Conservation (phyloP, 2,329 filamentous ascomycete species). For the Xylaria sp. region DNA sequence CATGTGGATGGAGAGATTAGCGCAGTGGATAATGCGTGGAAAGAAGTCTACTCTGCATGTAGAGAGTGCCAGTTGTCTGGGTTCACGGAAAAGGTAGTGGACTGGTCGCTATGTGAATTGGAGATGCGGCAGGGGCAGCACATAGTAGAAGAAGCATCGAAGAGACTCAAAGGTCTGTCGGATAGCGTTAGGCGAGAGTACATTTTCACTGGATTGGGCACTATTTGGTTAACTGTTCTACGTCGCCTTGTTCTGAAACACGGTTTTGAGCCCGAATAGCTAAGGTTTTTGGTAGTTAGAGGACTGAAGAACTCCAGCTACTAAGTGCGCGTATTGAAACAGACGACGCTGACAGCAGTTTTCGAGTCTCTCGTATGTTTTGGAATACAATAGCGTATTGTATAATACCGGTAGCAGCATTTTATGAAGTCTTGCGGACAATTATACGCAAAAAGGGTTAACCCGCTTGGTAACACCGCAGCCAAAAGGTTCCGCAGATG, state of each 20-base stretch:
- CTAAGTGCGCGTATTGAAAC: too few relatives aligned
- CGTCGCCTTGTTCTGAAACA: too few relatives aligned
- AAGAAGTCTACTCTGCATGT: background rate
- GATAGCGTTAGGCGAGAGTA: background rate
- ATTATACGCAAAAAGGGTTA: too few relatives aligned
- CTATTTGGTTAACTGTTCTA: background rate
- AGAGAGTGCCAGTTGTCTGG: background rate
- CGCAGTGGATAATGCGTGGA: background rate
- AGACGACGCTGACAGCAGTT: too few relatives aligned
- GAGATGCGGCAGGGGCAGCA: background rate
- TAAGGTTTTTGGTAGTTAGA: too few relatives aligned
- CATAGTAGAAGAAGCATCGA: background rate
- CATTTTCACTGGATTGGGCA: background rate
- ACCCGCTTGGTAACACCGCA: background rate
- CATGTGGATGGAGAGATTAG: background rate
- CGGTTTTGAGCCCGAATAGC: too few relatives aligned
- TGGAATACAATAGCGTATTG: too few relatives aligned
- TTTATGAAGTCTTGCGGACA: too few relatives aligned
- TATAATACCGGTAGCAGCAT: too few relatives aligned
- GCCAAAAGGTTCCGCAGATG: background rate
- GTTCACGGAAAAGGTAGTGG: background rate
- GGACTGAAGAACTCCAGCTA: too few relatives aligned
- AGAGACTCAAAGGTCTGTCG: background rate
- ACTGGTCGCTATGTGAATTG: background rate
- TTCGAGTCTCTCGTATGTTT: too few relatives aligned